Conservation (phyloP, 1,284 basidiomycete genomes). For the Sphaerobolus stellatus region DNA sequence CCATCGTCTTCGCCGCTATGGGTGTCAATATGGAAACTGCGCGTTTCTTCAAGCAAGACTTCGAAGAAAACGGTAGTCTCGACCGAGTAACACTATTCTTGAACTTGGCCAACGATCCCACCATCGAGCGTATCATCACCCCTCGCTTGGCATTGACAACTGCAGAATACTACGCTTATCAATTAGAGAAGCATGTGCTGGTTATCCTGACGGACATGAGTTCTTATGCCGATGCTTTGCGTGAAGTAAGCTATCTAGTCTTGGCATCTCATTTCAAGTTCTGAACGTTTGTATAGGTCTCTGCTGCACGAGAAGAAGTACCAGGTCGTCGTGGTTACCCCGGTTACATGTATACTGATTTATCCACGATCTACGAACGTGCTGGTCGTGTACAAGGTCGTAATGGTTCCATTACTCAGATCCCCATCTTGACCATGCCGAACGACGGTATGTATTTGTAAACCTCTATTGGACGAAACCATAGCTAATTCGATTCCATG, state of each 20-base stretch:
- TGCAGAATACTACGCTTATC: slow-evolving; percentile 99
- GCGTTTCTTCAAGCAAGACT: slow-evolving; percentile 99
- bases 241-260: slow-evolving; percentile 63
- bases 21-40: slow-evolving; percentile 99
- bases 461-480: slow-evolving; percentile 18
- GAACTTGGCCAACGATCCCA: slow-evolving; percentile 99
- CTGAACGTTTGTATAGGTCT: slow-evolving; percentile 58
- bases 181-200: slow-evolving; percentile 98
- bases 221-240: slow-evolving; percentile 95
- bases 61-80: slow-evolving; percentile 97
- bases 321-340: slow-evolving; percentile 99
- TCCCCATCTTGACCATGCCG: slow-evolving; percentile 99
- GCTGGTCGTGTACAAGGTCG: slow-evolving; percentile 97
- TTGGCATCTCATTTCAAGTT: slow-evolving; percentile 15
- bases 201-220: slow-evolving; percentile 99
- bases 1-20: slow-evolving; percentile 99
- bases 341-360: slow-evolving; percentile 99
- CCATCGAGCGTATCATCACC: slow-evolving; percentile 99
- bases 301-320: slow-evolving; percentile 98
- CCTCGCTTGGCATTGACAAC: slow-evolving; percentile 97
- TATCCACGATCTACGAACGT: slow-evolving; percentile 99
- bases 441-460: slow-evolving; percentile 79
- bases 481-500: slow-evolving; percentile 19
- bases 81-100: slow-evolving; percentile 98
- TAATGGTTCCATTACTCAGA: slow-evolving; percentile 99